Conservation (phyloP, 192 early-diverging fungal genomes). For the Rhizophagus prolifer region DNA sequence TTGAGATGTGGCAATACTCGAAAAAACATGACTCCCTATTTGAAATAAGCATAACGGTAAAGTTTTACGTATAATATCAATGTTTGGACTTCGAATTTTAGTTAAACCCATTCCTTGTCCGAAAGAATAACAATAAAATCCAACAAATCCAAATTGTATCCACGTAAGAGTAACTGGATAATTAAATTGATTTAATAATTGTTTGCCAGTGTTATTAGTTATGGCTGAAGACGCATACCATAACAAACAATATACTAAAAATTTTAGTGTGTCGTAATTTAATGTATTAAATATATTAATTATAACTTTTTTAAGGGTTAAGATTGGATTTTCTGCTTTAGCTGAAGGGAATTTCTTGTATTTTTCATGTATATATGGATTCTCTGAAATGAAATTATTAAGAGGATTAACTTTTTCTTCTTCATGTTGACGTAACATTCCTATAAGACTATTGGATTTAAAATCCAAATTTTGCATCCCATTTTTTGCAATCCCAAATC, state of each 20-base stretch:
- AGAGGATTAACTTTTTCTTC: not conserved
- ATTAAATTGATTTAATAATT: conserved; percentile 71
- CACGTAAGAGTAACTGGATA: conserved; percentile 84
- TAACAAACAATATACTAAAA: conserved; percentile 66
- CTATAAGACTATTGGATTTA: not conserved
- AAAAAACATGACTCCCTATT: conserved; percentile 84
- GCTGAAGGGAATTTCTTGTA: no score
- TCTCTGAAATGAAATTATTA: not conserved
- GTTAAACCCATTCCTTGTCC: conserved; percentile 44
- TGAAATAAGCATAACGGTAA: conserved; percentile 75
- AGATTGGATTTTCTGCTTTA: no score
- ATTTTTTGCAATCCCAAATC: not conserved
- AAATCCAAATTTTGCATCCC: not conserved
- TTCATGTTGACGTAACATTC: not conserved
- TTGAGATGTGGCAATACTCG: conserved; percentile 68
- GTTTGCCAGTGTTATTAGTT: conserved; percentile 82
- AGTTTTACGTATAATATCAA: conserved; percentile 59
- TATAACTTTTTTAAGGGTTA: not conserved
- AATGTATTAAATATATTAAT: not conserved
- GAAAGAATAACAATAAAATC: conserved; percentile 56
- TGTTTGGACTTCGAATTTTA: conserved; percentile 54
- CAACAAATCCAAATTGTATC: conserved; percentile 81
- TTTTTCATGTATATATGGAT: no score
- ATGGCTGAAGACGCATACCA: conserved; percentile 86
- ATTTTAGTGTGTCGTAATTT: conserved; percentile 43